Conservation (phyloP, 2,329 filamentous ascomycete species). For the Arthrobotrys conoides region DNA sequence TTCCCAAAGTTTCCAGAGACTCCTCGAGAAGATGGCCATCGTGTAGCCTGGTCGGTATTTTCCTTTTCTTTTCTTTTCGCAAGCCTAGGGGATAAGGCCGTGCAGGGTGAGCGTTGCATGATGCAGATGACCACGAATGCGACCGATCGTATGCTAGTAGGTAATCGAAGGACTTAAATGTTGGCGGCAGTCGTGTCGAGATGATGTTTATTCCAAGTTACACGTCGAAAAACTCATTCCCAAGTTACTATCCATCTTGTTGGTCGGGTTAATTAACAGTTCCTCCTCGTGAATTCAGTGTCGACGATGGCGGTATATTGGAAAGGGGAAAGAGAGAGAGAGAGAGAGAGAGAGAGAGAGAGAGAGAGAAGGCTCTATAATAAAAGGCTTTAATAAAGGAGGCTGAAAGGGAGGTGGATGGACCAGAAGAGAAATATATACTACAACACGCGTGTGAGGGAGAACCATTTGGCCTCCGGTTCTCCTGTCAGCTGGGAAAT, state of each 20-base stretch:
- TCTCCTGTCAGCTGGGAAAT: slow-evolving; percentile 46
- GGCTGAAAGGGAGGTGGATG: slow-evolving; percentile 13
- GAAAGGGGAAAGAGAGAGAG: background rate
- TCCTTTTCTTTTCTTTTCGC: background rate
- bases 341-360: background rate
- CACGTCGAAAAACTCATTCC: slow-evolving; percentile 6
- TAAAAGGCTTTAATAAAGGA: slow-evolving; percentile 21
- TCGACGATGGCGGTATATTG: background rate
- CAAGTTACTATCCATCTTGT: background rate
- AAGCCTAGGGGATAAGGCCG: background rate
- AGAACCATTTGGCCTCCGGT: slow-evolving; percentile 10
- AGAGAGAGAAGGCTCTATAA: background rate
- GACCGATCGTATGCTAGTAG: slow-evolving; percentile 22
- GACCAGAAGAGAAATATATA: slow-evolving; percentile 40
- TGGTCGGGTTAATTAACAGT: background rate
- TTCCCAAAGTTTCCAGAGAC: background rate
- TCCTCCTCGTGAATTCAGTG: background rate
- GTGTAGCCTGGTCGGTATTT: background rate
- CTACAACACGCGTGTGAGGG: slow-evolving; percentile 31
- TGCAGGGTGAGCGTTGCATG: slow-evolving; percentile 27
- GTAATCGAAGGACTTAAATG: slow-evolving; percentile 4
- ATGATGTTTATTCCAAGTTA: background rate
- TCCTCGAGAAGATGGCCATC: background rate
- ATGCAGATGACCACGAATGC: slow-evolving; percentile 16
- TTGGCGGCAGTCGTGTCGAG: slow-evolving; percentile 1